A percentile compares a stretch with the other conserved stretches of the same genome.
Evolutionary conservation across 2,329 filamentous ascomycete genomes (phyloP).

Genomic region (Sclerotinia minor): DNA sequence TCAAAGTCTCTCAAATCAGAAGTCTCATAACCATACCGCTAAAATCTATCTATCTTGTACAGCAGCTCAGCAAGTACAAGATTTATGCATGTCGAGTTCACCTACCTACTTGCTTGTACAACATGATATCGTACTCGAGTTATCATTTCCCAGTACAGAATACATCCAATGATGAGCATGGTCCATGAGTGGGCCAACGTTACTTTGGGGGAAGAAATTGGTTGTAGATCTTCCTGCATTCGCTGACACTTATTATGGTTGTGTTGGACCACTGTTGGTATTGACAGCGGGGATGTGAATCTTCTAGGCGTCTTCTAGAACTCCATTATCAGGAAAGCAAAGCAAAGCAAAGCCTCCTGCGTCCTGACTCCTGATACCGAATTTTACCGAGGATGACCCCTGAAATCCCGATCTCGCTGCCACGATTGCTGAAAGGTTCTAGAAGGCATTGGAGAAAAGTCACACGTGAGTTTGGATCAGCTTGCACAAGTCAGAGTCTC

Average conservation of each 20-base stretch:
- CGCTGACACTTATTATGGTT: conserved; percentile 1
- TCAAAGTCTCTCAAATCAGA: background rate
- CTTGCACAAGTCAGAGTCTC: background rate
- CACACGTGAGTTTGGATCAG: conserved; percentile 5
- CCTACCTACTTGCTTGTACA: background rate
- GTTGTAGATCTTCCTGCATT: conserved; percentile 14
- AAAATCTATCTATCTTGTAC: conserved; percentile 1
- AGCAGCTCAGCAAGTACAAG: conserved; percentile 18
- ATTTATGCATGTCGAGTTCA: conserved; percentile 2
- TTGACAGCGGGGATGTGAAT: background rate
- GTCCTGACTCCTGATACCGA: background rate
- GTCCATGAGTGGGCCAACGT: conserved; percentile 1
- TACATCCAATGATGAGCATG: background rate
- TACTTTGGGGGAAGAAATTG: conserved; percentile 2
- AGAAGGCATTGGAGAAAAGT: background rate
- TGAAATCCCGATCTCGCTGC: conserved; percentile 13
- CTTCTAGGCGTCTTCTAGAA: conserved; percentile 21
- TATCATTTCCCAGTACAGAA: background rate
- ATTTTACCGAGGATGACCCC: background rate
- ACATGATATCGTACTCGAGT: background rate
- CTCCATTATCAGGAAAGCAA: background rate
- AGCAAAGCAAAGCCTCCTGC: background rate
- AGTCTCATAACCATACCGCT: background rate
- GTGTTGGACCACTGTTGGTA: no score
- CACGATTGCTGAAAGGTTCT: background rate